Percentiles rank a stretch among this genome's conserved stretches.
Evolutionary conservation across 2,329 filamentous ascomycete species (phyloP).

Genomic region (Ceratocystiopsis sp.): DNA sequence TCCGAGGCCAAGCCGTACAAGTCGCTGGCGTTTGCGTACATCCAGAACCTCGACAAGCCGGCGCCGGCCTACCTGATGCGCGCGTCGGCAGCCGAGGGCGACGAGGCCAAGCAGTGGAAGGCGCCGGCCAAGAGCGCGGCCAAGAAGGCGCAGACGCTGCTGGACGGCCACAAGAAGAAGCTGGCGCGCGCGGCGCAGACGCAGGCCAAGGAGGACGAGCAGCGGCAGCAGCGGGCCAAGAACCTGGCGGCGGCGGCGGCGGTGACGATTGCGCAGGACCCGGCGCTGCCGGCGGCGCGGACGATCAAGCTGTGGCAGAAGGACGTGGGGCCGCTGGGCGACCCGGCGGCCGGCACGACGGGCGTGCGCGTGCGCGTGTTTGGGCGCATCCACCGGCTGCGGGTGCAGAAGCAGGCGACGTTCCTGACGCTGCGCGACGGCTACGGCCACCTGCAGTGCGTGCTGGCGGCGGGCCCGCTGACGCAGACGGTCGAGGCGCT

Average conservation of each 20-base stretch:
- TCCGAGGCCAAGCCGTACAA: conserved; percentile 62
- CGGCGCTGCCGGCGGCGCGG: conserved; percentile 55
- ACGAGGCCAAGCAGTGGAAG: conserved; percentile 57
- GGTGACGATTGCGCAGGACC: conserved; percentile 52
- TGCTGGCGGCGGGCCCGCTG: conserved; percentile 59
- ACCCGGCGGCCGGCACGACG: conserved; percentile 31
- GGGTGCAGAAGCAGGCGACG: conserved; percentile 67
- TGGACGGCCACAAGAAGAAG: conserved; percentile 70
- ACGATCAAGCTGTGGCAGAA: conserved; percentile 47
- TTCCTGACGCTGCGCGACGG: conserved; percentile 81
- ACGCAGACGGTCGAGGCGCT: conserved; percentile 85
- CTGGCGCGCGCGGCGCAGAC: conserved; percentile 58
- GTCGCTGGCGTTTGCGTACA: conserved; percentile 59
- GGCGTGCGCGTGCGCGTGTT: conserved; percentile 64
- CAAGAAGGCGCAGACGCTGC: conserved; percentile 67
- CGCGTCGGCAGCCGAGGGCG: conserved; percentile 43
- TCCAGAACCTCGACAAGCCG: conserved; percentile 45
- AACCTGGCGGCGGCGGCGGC: conserved; percentile 69
- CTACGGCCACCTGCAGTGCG: conserved; percentile 70
- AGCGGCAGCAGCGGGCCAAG: conserved; percentile 51
- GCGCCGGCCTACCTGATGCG: conserved; percentile 46
- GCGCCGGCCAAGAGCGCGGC: conserved; percentile 65
- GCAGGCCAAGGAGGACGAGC: conserved; percentile 54
- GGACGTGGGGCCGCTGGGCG: conserved; percentile 23
- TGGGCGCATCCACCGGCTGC: conserved; percentile 67